Base-by-base conservation (phyloP, 192 early-diverging fungal genomes). In the Entomortierella chlamydospora region DNA sequence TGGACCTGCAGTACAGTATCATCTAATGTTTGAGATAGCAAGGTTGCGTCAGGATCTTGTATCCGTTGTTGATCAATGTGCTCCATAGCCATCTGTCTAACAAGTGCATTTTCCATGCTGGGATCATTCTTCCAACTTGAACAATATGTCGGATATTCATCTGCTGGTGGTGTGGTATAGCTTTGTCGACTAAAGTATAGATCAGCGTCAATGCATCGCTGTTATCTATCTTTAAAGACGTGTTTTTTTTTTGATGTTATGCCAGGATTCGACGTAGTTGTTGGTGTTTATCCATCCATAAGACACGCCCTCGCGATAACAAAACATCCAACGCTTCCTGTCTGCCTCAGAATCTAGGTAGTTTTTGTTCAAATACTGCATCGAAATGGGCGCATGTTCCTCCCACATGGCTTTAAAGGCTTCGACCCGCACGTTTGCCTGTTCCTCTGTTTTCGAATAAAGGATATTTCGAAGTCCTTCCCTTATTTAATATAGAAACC, bases 261-360 rank as follows among this genome's bases (percentile, higher is more conserved):
- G 59, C 68, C 51, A 62, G 12, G 50, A 37, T 39, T 70, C 68
- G n/a, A 70, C 41, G 31, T 62, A 56, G 12, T 62, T 61, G 31
- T 56, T 54, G 12, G 68, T 70, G 17, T 62, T 30, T 25, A 70
- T 70, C 50, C 28, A 33, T 13, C 34, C 39, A 34, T 61, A 62
- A 12, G 62, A 51, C 9, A 64, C 29, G 4, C 31, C 23, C 20
- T 64, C 2, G 7, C 62, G 63, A 53, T 45, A 58, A 22, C 71
- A 73, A 43, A 51, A 42, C 62, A 73, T 73, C 71, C 57, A 73
- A 55, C 42, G 57, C 22, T 47, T 33, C 56, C 45, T 57, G 43
- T 73, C 62, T 9, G 61, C 20, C 15, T 42, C 49, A 17, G 34
- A 37, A 18, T 58, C 42, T 18, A 64, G 26, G 26, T 73, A 65